Conservation (phyloP, 768 basidiomycete genomes). For the Mrakia gelida region DNA sequence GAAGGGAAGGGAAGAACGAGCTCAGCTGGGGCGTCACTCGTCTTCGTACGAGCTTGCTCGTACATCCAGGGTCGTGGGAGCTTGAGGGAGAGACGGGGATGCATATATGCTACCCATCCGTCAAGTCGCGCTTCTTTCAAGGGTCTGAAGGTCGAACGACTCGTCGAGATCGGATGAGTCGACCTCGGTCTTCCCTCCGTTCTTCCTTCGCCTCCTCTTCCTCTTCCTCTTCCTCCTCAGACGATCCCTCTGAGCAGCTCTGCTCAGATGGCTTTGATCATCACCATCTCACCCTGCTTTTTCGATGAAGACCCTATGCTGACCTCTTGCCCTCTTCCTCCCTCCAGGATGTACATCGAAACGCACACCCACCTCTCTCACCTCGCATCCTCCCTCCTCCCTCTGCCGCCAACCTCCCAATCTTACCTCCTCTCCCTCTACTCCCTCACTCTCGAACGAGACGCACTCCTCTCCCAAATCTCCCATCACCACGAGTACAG, state of each 20-base stretch:
- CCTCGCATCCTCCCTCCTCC: slow-evolving; percentile 40
- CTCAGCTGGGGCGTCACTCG: not conserved
- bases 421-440: slow-evolving; percentile 46
- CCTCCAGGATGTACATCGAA: slow-evolving; percentile 42
- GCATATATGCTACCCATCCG: not conserved
- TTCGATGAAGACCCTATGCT: not conserved
- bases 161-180: not conserved
- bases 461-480: slow-evolving; percentile 44
- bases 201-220: not conserved
- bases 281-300: too few relatives aligned
- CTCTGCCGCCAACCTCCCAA: slow-evolving; percentile 40
- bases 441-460: slow-evolving; percentile 45
- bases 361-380: slow-evolving; percentile 43
- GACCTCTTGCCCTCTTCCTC: not conserved
- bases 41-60: too few relatives aligned
- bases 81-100: not conserved
- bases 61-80: too few relatives aligned
- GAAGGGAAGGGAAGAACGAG: not conserved
- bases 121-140: too few relatives aligned
- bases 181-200: not conserved
- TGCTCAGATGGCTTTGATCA: too few relatives aligned
- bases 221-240: too few relatives aligned
- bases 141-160: too few relatives aligned
- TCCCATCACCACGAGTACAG: slow-evolving; percentile 47
- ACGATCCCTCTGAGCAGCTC: too few relatives aligned